Percentiles rank a stretch among this genome's conserved stretches.
Conservation (phyloP, 2,329 filamentous ascomycete genomes). For the Aaosphaeria arxii region DNA sequence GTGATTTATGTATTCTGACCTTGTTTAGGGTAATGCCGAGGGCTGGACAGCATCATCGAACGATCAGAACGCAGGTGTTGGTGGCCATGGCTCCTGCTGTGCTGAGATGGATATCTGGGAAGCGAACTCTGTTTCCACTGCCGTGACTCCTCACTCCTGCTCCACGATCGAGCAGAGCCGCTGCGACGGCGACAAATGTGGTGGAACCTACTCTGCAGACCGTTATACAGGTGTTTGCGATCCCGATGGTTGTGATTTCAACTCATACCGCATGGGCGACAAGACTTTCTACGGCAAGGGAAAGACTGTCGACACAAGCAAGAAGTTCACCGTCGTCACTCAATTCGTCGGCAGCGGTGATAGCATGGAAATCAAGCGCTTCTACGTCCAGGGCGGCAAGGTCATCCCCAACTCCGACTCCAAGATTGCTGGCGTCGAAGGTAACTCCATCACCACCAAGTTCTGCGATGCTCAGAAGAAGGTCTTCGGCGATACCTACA, state of each 20-base stretch:
- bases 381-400: conserved; percentile 46
- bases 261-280: conserved; percentile 58
- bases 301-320: conserved; percentile 40
- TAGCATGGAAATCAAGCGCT: conserved; percentile 43
- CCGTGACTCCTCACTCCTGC: conserved; percentile 63
- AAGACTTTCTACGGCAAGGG: conserved; percentile 58
- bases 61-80: conserved; percentile 52
- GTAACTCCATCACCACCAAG: conserved; percentile 49
- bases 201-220: conserved; percentile 36
- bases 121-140: conserved; percentile 61
- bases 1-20: background rate
- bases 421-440: conserved; percentile 47
- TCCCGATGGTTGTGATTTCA: conserved; percentile 61
- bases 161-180: conserved; percentile 45
- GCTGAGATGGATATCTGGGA: conserved; percentile 67
- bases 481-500: conserved; percentile 51
- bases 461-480: conserved; percentile 56
- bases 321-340: conserved; percentile 44
- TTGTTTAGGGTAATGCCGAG: conserved; percentile 49
- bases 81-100: conserved; percentile 58
- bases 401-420: conserved; percentile 43
- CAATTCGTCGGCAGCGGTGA: conserved; percentile 45
- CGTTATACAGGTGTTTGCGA: conserved; percentile 62
- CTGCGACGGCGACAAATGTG: conserved; percentile 48
- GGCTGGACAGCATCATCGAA: conserved; percentile 49